These are phyloP conservation scores for Trichoderma oligosporum DNA, from an alignment of 2,329 filamentous ascomycete species.

Conservation along the genomic window DNA sequence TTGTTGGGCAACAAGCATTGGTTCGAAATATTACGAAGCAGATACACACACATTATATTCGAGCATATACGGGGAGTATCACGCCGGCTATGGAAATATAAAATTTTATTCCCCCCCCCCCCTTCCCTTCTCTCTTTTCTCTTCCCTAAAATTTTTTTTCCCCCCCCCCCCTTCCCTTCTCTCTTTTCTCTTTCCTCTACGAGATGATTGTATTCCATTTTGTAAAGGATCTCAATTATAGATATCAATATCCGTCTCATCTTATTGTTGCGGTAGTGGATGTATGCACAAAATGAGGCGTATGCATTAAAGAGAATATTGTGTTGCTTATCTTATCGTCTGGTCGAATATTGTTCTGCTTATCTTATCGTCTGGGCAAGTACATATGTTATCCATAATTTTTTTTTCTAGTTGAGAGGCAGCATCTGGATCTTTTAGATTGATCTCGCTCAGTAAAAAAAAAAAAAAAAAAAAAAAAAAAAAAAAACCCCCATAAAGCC, in stretches of 20 bases:
- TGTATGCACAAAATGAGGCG: constrained; percentile 24
- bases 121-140: background rate
- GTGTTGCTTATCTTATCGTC: constrained; percentile 35
- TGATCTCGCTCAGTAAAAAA: background rate
- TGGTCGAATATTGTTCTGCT: constrained; percentile 19
- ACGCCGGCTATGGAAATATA: constrained; percentile 11
- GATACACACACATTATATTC: constrained; percentile 8
- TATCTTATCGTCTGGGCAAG: constrained; percentile 33
- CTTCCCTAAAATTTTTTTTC: no score
- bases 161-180: no score
- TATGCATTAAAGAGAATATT: background rate
- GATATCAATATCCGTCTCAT: no score
- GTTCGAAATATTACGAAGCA: constrained; percentile 14
- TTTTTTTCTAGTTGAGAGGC: constrained; percentile 17
- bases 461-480: background rate
- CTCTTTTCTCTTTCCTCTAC: background rate
- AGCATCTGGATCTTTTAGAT: background rate
- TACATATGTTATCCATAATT: constrained; percentile 17
- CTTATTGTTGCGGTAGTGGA: background rate
- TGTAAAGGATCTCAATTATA: no score
- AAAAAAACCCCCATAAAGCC: no score
- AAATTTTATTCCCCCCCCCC: no score
- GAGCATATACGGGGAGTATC: constrained; percentile 20
- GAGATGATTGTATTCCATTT: background rate
- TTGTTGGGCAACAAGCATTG: constrained; percentile 3